These are phyloP conservation scores for Fusarium chlamydosporum DNA, from an alignment of 2,329 filamentous ascomycete species.

Conservation along the genomic window DNA sequence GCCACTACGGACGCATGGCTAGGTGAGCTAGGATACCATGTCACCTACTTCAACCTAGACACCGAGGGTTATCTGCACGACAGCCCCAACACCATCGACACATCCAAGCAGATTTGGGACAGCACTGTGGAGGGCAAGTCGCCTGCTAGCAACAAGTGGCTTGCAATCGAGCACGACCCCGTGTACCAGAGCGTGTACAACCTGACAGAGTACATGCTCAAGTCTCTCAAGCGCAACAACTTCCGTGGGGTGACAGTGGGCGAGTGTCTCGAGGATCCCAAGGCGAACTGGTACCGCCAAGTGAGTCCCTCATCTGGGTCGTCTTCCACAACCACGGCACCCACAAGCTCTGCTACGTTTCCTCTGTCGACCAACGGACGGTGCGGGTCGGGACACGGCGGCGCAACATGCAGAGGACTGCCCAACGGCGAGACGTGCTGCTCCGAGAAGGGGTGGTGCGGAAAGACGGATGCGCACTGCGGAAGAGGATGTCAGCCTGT, in stretches of 20 bases:
- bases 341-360: slow-evolving; percentile 36
- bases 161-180: slow-evolving; percentile 68
- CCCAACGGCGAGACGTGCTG: slow-evolving; percentile 44
- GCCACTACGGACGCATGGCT: slow-evolving; percentile 57
- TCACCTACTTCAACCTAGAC: slow-evolving; percentile 72
- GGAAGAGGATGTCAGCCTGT: slow-evolving; percentile 57
- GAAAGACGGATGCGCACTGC: slow-evolving; percentile 59
- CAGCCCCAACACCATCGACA: slow-evolving; percentile 62
- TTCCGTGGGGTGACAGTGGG: slow-evolving; percentile 63
- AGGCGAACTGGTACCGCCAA: slow-evolving; percentile 66
- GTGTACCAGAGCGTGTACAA: slow-evolving; percentile 62
- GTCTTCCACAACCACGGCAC: neutral
- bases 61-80: slow-evolving; percentile 72
- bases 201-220: slow-evolving; percentile 60
- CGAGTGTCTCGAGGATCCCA: slow-evolving; percentile 68
- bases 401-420: slow-evolving; percentile 42
- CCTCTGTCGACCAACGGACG: slow-evolving; percentile 45
- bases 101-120: slow-evolving; percentile 60
- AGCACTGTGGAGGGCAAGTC: slow-evolving; percentile 55
- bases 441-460: slow-evolving; percentile 54
- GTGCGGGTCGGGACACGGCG: slow-evolving; percentile 44
- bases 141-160: slow-evolving; percentile 55
- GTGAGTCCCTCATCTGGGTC: slow-evolving; percentile 29
- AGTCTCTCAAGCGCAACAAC: slow-evolving; percentile 58
- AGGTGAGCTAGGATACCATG: slow-evolving; percentile 66